These are phyloP conservation scores for Cajanus cajan DNA, from an alignment of 306 rosid genomes.

Conservation along the genomic window DNA sequence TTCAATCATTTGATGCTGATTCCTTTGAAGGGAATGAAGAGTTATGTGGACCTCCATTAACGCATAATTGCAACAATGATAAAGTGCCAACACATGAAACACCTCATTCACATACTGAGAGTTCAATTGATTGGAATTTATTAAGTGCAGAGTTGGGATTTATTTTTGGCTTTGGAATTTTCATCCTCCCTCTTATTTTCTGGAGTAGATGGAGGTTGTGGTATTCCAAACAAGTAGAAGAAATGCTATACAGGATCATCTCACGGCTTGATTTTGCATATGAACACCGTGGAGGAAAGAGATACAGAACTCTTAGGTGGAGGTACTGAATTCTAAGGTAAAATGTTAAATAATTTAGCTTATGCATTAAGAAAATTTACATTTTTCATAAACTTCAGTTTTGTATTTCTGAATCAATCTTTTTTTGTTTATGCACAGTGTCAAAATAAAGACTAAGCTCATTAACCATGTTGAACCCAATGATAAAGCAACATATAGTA, in stretches of 20 bases:
- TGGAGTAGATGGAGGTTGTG: slow-evolving; percentile 30
- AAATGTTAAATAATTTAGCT: background rate
- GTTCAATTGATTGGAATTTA: slow-evolving; percentile 28
- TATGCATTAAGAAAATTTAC: background rate
- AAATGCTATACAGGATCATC: too few relatives aligned
- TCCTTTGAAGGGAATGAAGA: slow-evolving; percentile 39
- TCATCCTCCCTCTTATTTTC: slow-evolving; percentile 22
- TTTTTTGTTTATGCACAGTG: background rate
- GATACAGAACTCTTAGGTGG: background rate
- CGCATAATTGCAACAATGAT: background rate
- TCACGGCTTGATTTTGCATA: too few relatives aligned
- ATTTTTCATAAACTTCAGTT: background rate
- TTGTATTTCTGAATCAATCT: too few relatives aligned
- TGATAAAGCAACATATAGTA: background rate
- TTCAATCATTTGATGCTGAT: slow-evolving; percentile 30
- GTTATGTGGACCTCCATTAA: slow-evolving; percentile 37
- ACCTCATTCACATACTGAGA: background rate
- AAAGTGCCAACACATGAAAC: background rate
- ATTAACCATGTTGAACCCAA: background rate
- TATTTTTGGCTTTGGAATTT: slow-evolving; percentile 27
- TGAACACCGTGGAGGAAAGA: too few relatives aligned
- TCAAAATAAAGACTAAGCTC: background rate
- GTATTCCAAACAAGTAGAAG: too few relatives aligned
- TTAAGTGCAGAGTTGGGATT: slow-evolving; percentile 35
- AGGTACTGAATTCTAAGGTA: background rate